Percentiles rank a stretch among this genome's conserved stretches.
Conservation (phyloP, 257 asterid species). For the Schizonepeta tenuifolia region DNA sequence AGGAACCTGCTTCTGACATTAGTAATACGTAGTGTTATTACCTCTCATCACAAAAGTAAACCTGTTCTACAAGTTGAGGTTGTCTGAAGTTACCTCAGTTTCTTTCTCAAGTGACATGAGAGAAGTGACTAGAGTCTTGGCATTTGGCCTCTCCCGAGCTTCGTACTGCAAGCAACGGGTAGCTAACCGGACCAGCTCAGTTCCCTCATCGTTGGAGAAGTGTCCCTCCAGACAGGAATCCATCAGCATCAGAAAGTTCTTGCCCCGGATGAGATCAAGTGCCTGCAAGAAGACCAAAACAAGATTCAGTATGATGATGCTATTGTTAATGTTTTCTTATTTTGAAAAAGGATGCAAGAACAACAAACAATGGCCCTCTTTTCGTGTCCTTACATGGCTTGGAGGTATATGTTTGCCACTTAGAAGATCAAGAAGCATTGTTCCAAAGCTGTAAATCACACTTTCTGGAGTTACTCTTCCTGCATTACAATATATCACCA, state of each 20-base stretch:
- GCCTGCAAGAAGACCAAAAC: constrained; percentile 42
- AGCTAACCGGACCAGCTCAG: constrained; percentile 87
- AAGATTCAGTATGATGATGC: neutral
- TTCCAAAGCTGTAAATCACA: constrained; percentile 70
- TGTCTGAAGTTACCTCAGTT: constrained; percentile 57
- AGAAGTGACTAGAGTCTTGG: constrained; percentile 67
- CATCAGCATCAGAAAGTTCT: constrained; percentile 63
- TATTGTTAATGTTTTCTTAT: neutral
- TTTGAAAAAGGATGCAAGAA: neutral
- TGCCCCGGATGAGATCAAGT: constrained; percentile 65
- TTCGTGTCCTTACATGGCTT: constrained; percentile 50
- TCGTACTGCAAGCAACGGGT: constrained; percentile 95
- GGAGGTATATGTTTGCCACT: constrained; percentile 80
- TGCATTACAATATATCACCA: constrained; percentile 33
- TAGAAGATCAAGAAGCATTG: constrained; percentile 70
- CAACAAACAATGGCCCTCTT: neutral
- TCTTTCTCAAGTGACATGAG: constrained; percentile 83
- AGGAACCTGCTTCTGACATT: constrained; percentile 61
- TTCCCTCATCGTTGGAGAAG: constrained; percentile 78
- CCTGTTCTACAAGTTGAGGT: neutral
- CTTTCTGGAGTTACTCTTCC: constrained; percentile 71
- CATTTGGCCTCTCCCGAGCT: constrained; percentile 90
- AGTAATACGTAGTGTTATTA: neutral
- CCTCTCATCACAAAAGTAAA: neutral
- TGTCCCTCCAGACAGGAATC: constrained; percentile 93